These are phyloP conservation scores for Prototheca wickerhamii DNA, from an alignment of 163 green algal species.

Conservation along the genomic window DNA sequence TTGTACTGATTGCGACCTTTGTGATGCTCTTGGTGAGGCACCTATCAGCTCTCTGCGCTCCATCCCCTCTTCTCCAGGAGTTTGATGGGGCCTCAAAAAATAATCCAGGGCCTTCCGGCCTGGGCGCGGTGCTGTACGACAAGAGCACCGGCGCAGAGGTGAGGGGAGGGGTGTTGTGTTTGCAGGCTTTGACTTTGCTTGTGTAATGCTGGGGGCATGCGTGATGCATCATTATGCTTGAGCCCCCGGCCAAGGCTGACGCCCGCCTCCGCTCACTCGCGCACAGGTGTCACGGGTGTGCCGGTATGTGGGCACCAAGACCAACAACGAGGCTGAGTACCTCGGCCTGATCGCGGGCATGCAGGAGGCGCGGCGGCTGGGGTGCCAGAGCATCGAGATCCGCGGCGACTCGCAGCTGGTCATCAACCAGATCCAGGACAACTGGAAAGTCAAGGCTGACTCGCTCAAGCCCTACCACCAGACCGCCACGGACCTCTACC, in stretches of 20 bases:
- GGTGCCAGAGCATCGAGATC: conserved; percentile 19
- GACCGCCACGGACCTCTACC: conserved; percentile 4
- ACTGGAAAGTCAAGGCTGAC: conserved; percentile 26
- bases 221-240: too few relatives aligned
- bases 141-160: conserved; percentile 6
- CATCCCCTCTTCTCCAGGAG: conserved; percentile 5
- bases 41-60: neutral
- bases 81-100: conserved; percentile 32
- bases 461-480: conserved; percentile 24
- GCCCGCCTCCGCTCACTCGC: too few relatives aligned
- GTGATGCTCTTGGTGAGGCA: too few relatives aligned
- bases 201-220: too few relatives aligned
- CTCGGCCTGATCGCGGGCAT: conserved; percentile 26
- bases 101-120: conserved; percentile 23
- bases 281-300: conserved; percentile 14
- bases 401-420: conserved; percentile 44
- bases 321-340: conserved; percentile 41
- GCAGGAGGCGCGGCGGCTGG: conserved; percentile 25
- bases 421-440: conserved; percentile 33
- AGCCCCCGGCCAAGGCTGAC: too few relatives aligned
- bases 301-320: conserved; percentile 20
- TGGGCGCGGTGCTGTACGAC: conserved; percentile 30
- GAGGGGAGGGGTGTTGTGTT: too few relatives aligned
- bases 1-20: too few relatives aligned
- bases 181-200: too few relatives aligned